Conservation (phyloP, 2,329 filamentous ascomycete species). For the Alternaria brassicicola region DNA sequence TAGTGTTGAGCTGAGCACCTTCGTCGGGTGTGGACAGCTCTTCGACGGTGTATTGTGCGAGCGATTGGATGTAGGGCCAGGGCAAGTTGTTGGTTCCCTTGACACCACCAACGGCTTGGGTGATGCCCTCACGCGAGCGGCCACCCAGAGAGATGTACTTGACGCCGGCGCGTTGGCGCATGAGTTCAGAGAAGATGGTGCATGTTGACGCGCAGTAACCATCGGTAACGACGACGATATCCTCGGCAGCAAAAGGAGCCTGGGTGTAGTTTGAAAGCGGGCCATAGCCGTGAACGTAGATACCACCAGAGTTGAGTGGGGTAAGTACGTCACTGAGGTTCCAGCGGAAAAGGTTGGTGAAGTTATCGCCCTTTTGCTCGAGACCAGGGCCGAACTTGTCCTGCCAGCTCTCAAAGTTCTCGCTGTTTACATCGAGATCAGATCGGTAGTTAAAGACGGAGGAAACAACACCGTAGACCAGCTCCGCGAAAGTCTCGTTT, state of each 20-base stretch:
- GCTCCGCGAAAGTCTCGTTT: conserved; percentile 46
- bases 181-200: conserved; percentile 62
- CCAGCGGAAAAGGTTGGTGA: conserved; percentile 64
- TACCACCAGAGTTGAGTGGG: conserved; percentile 41
- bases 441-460: conserved; percentile 56
- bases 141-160: conserved; percentile 66
- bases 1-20: conserved; percentile 35
- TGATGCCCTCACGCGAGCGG: conserved; percentile 59
- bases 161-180: conserved; percentile 60
- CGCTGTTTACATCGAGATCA: conserved; percentile 55
- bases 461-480: conserved; percentile 46
- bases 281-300: conserved; percentile 44
- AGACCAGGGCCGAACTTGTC: conserved; percentile 55
- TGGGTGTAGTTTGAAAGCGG: conserved; percentile 52
- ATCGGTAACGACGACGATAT: conserved; percentile 60
- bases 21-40: conserved; percentile 34
- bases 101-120: conserved; percentile 65
- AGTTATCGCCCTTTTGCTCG: conserved; percentile 57
- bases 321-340: conserved; percentile 51
- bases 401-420: conserved; percentile 55
- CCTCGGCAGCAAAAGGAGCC: conserved; percentile 19
- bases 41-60: conserved; percentile 29
- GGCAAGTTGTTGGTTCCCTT: conserved; percentile 59
- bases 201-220: conserved; percentile 67
- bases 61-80: conserved; percentile 41